Percentiles rank a stretch among this genome's conserved stretches.
Conservation (phyloP, 768 basidiomycete species). For the Tulasnella sp. region DNA sequence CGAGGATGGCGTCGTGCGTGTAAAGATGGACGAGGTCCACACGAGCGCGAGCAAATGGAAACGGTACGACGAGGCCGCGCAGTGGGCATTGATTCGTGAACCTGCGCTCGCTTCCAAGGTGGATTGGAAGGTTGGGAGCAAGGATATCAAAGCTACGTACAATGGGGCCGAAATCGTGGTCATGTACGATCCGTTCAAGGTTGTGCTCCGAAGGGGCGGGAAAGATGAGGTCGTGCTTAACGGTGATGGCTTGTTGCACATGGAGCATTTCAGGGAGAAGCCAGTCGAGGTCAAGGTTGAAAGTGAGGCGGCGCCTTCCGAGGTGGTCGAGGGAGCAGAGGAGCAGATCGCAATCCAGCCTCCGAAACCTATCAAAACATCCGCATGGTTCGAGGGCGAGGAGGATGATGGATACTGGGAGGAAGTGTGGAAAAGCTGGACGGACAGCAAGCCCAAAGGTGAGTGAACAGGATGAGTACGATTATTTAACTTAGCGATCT, state of each 20-base stretch:
- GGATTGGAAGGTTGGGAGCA: conserved; percentile 35
- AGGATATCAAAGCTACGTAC: conserved; percentile 41
- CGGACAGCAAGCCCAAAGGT: conserved; percentile 95
- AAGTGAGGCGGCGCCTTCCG: conserved; percentile 37
- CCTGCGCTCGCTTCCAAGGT: conserved; percentile 37
- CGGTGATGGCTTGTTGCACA: conserved; percentile 79
- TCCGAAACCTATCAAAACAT: conserved; percentile 12
- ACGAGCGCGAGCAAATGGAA: conserved; percentile 45
- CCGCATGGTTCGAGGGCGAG: conserved; percentile 80
- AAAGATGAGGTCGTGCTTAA: conserved; percentile 84
- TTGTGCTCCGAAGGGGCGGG: conserved; percentile 61
- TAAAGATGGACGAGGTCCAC: conserved; percentile 82
- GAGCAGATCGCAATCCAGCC: conserved; percentile 22
- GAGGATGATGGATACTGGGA: conserved; percentile 80
- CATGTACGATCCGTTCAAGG: conserved; percentile 61
- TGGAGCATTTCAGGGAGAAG: conserved; percentile 80
- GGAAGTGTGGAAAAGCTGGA: conserved; percentile 78
- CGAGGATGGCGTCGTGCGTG: conserved; percentile 78
- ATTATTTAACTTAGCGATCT: background rate
- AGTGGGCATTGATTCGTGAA: conserved; percentile 74
- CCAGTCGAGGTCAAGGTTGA: conserved; percentile 35
- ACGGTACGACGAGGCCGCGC: conserved; percentile 84
- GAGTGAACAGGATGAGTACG: conserved; percentile 6
- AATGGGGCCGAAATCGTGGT: conserved; percentile 58
- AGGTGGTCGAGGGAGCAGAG: conserved; percentile 23